phyloP scores from a whole-genome alignment of 768 basidiomycete species.

The Serendipita sp. region DNA sequence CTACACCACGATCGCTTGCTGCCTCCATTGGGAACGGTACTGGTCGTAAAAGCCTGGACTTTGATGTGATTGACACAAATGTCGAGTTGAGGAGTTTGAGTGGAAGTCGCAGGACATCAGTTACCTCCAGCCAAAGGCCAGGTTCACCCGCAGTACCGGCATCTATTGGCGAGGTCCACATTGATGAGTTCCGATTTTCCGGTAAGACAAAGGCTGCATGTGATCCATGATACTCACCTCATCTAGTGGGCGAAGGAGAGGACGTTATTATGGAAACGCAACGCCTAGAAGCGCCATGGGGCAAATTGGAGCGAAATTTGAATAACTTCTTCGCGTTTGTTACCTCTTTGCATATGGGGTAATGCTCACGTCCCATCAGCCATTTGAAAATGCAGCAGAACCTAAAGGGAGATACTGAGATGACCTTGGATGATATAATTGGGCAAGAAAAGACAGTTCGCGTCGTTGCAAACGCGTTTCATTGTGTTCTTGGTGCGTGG shows the following conservation, averaged over 20 bases:
- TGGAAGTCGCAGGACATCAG: background rate
- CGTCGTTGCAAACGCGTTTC: slow-evolving; percentile 68
- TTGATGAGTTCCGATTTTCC: background rate
- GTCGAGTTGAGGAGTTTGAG: background rate
- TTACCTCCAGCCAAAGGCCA: background rate
- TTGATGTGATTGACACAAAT: background rate
- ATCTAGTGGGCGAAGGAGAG: background rate
- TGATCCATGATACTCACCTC: background rate
- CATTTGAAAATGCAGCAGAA: slow-evolving; percentile 64
- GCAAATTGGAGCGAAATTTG: slow-evolving; percentile 58
- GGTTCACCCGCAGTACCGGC: background rate
- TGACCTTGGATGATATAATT: slow-evolving; percentile 51
- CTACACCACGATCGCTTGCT: slow-evolving; percentile 24
- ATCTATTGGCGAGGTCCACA: background rate
- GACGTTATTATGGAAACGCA: slow-evolving; percentile 6
- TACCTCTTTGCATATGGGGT: slow-evolving; percentile 7
- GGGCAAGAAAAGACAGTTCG: slow-evolving; percentile 53
- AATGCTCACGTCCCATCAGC: slow-evolving; percentile 23
- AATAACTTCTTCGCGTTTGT: slow-evolving; percentile 65
- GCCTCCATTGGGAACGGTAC: slow-evolving; percentile 11
- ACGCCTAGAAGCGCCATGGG: slow-evolving; percentile 23
- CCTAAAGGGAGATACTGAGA: slow-evolving; percentile 27
- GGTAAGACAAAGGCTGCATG: background rate
- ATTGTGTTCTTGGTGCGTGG: slow-evolving; percentile 61
- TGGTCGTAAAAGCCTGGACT: background rate